phyloP scores from a whole-genome alignment of 139 green algal genomes.

The Desmodesmus armatus region DNA sequence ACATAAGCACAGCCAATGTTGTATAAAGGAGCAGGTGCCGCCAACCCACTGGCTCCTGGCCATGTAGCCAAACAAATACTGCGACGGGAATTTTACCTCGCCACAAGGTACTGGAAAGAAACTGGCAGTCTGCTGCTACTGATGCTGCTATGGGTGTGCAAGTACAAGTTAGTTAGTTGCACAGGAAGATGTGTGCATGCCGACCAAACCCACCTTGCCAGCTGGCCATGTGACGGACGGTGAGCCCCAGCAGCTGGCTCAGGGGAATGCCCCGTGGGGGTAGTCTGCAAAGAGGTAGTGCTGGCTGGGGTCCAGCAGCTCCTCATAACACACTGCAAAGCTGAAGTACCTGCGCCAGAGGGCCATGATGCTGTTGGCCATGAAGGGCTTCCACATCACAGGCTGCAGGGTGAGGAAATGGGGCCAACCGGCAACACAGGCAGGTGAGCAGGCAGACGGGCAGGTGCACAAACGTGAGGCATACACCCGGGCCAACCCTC shows the following conservation, averaged over 20 bases:
- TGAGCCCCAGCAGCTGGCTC: constrained; percentile 40
- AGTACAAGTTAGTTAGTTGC: not conserved
- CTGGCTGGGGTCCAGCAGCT: constrained; percentile 13
- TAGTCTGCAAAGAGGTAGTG: constrained; percentile 47
- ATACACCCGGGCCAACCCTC: too few species aligned
- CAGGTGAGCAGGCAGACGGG: too few species aligned
- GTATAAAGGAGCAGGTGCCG: not conserved
- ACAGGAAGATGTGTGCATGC: not conserved
- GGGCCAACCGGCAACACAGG: too few species aligned
- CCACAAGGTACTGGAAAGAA: not conserved
- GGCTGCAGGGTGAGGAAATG: too few species aligned
- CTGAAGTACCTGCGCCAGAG: constrained; percentile 47
- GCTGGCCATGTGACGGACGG: constrained; percentile 19
- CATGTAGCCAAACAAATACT: not conserved
- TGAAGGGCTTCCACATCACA: constrained; percentile 3
- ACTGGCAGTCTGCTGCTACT: not conserved
- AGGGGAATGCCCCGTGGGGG: constrained; percentile 43
- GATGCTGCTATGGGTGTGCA: not conserved
- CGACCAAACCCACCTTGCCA: constrained; percentile 30
- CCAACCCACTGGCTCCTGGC: not conserved
- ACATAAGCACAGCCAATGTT: too few species aligned
- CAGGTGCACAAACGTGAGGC: too few species aligned
- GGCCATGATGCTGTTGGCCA: not conserved
- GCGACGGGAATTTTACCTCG: not conserved
- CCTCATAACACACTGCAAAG: constrained; percentile 29